Conservation (phyloP, 495 filamentous ascomycete species). For the Aspergillus bridgeri region DNA sequence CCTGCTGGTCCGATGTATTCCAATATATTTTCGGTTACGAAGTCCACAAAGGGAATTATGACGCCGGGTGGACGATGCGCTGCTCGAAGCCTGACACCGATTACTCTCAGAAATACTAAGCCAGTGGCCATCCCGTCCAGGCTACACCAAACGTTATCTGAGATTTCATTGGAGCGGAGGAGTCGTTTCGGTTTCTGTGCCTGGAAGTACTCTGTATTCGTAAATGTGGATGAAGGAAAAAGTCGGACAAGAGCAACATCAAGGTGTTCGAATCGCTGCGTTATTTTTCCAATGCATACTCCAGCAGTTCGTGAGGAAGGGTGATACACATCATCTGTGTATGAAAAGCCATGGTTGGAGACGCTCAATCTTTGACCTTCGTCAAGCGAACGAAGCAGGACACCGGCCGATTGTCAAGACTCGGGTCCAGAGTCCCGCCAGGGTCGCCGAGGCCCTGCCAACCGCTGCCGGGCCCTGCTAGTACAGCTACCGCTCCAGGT, state of each 20-base stretch:
- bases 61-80: neutral
- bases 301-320: constrained; percentile 1
- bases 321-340: constrained; percentile 6
- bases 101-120: neutral
- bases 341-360: neutral
- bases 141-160: neutral
- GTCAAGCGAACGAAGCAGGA: neutral
- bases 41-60: too few relatives aligned
- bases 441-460: too few relatives aligned
- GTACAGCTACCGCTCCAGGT: too few relatives aligned
- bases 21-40: neutral
- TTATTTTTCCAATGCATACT: constrained; percentile 3
- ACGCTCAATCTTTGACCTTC: constrained; percentile 1
- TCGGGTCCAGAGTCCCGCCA: too few relatives aligned
- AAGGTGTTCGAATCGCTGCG: constrained; percentile 2
- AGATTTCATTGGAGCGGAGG: neutral
- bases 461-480: too few relatives aligned
- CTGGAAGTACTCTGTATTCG: constrained; percentile 6
- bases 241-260: neutral
- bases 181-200: neutral
- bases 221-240: neutral
- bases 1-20: constrained; percentile 2
- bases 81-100: neutral
- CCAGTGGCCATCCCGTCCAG: constrained; percentile 4
- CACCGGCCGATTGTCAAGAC: too few relatives aligned